Evolutionary conservation across 2,329 filamentous ascomycete species (phyloP), one percentile per base, ranked within the genome.

Genomic region (Fusarium sp.): DNA sequence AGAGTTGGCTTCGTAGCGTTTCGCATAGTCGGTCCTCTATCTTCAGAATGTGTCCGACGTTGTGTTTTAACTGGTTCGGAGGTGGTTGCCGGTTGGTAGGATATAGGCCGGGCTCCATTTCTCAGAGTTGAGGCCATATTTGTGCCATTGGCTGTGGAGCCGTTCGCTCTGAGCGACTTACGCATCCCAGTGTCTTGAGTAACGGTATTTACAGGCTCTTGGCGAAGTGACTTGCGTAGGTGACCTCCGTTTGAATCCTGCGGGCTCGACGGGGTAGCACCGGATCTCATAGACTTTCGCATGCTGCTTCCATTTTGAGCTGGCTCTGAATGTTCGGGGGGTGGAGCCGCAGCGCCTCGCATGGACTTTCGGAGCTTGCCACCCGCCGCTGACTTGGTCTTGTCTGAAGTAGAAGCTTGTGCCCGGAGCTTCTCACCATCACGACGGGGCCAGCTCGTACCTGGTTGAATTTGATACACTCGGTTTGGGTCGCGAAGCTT

Each of bases 301-400:
- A 81, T 76, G 37, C 73, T 76, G 41, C 73, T 70, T 10, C 61
- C 67, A n/a, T 57, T 45, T 34, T 74, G 73, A 24, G 53, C 46
- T 18, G 57, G 41, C 27, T 46, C 49, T 8, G 62, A 55, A 13
- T 70, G 67, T 24, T 67, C 54, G 22, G 45, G 30, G 54, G 57
- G 20, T 34, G 53, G 32, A 10, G 74, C 53, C 34, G 76, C 75
- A 24, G 80, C 76, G 34, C 74, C 77, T 27, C 85, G 82, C 79
- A 87, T 80, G 4, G 86, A 86, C 63, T 82, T 83, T 41, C 82
- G 83, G 59, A 89, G 80, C 65, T 76, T 78, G n/a, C 61, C 57
- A 9, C 53, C 61, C 3, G 61, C 60, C 3, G 37, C 49, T 25
- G 47, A 29, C 22, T 59, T 48, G 16, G 49, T 42, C 37, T 57